Evolutionary conservation across 2,329 filamentous ascomycete species (phyloP).

Genomic region (Parastagonospora avenae): DNA sequence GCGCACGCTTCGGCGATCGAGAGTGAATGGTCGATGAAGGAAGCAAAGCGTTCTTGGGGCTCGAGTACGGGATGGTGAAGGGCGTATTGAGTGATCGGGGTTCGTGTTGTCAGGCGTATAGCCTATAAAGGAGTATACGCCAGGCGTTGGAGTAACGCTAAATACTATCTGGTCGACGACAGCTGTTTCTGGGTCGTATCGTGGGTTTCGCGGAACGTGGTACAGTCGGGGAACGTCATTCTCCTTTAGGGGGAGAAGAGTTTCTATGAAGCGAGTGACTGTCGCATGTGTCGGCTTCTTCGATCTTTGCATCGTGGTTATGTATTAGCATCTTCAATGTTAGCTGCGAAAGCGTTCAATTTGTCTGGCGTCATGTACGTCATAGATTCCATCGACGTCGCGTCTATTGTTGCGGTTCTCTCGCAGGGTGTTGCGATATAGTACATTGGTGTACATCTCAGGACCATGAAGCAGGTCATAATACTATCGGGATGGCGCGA

Average conservation of each 20-base stretch:
- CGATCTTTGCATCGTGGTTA: conserved; percentile 23
- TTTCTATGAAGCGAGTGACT: conserved; percentile 33
- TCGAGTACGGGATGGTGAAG: conserved; percentile 7
- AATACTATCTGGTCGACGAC: conserved; percentile 37
- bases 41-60: conserved; percentile 38
- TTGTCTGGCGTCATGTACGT: conserved; percentile 21
- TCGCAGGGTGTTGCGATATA: too few relatives aligned
- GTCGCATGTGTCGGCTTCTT: conserved; percentile 34
- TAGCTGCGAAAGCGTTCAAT: conserved; percentile 1
- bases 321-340: conserved; percentile 6
- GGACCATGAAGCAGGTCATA: not conserved
- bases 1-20: conserved; percentile 34
- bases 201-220: conserved; percentile 35
- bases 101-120: conserved; percentile 11
- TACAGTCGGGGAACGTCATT: conserved; percentile 44
- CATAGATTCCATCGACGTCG: conserved; percentile 9
- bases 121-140: conserved; percentile 36
- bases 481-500: not conserved
- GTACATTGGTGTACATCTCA: too few relatives aligned
- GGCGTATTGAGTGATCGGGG: conserved; percentile 1
- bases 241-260: conserved; percentile 34
- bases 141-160: conserved; percentile 37
- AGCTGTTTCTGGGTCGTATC: conserved; percentile 36
- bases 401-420: not conserved
- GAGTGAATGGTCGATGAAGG: conserved; percentile 40